Conservation (phyloP, 2,329 filamentous ascomycete species). For the Tolypocladium sp. region DNA sequence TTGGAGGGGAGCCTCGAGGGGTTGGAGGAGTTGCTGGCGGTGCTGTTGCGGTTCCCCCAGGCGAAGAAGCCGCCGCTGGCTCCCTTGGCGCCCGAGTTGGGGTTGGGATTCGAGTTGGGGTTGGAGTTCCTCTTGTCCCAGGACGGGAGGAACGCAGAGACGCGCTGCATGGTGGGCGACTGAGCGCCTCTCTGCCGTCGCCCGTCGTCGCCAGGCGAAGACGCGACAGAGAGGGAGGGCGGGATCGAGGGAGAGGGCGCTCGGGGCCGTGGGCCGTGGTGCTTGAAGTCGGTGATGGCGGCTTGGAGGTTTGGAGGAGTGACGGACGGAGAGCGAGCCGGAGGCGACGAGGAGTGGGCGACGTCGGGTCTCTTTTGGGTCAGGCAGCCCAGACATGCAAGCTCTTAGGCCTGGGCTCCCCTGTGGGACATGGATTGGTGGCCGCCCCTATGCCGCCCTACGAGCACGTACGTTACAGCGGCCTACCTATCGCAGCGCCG, state of each 20-base stretch:
- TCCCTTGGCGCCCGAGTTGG: slow-evolving; percentile 21
- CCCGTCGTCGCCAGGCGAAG: slow-evolving; percentile 20
- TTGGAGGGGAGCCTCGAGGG: slow-evolving; percentile 15
- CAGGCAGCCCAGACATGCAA: background rate
- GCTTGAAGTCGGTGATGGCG: background rate
- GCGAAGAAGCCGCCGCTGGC: slow-evolving; percentile 27
- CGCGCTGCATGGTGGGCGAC: slow-evolving; percentile 31
- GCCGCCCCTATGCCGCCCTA: background rate
- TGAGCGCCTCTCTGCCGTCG: slow-evolving; percentile 23
- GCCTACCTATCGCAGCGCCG: too few relatives aligned
- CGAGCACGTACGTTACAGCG: background rate
- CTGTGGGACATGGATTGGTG: background rate
- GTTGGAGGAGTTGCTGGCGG: slow-evolving; percentile 10
- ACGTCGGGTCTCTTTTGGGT: background rate
- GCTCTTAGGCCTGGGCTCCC: background rate
- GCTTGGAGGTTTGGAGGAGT: background rate
- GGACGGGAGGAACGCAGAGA: slow-evolving; percentile 33
- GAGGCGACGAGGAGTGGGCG: background rate
- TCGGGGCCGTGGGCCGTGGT: background rate
- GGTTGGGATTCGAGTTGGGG: slow-evolving; percentile 21
- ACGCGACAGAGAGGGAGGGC: slow-evolving; percentile 20
- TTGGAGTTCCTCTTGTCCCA: slow-evolving; percentile 33
- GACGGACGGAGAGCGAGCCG: background rate
- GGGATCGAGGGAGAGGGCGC: slow-evolving; percentile 8
- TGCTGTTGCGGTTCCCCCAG: slow-evolving; percentile 41